phyloP scores from a whole-genome alignment of 1,139 yeast genomes.

The Yamadazyma epiphylla region DNA sequence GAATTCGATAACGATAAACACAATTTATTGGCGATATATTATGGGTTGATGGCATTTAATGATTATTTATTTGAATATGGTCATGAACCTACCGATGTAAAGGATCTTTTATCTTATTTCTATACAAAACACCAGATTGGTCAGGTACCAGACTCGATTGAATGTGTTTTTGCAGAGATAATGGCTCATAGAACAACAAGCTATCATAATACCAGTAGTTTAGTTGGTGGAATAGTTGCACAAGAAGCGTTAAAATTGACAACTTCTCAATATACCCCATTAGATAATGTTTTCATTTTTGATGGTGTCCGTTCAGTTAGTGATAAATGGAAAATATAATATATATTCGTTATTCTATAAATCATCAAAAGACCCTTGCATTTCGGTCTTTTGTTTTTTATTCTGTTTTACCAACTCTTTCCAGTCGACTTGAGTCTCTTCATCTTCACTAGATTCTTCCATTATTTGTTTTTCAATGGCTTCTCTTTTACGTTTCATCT shows the following conservation, averaged over 20 bases:
- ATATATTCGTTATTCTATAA: slow-evolving; percentile 29
- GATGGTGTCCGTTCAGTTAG: slow-evolving; percentile 61
- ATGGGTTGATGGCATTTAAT: slow-evolving; percentile 31
- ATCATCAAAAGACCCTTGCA: slow-evolving; percentile 71
- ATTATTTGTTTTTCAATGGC: slow-evolving; percentile 55
- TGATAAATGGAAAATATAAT: slow-evolving; percentile 42
- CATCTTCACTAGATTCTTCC: slow-evolving; percentile 46
- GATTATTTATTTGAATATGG: slow-evolving; percentile 8
- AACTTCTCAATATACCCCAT: slow-evolving; percentile 71
- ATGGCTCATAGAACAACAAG: slow-evolving; percentile 25
- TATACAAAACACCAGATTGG: too few species aligned
- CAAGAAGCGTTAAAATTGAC: slow-evolving; percentile 68
- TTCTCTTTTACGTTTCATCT: slow-evolving; percentile 60
- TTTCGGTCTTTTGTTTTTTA: slow-evolving; percentile 44
- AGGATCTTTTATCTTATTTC: background rate
- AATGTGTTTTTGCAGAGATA: slow-evolving; percentile 23
- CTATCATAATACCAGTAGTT: slow-evolving; percentile 32
- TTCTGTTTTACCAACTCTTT: slow-evolving; percentile 69
- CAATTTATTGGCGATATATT: slow-evolving; percentile 29
- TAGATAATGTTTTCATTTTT: slow-evolving; percentile 61
- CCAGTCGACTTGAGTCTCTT: slow-evolving; percentile 74
- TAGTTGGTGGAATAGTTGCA: slow-evolving; percentile 77
- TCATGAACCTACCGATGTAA: background rate
- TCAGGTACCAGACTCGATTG: slow-evolving; percentile 13
- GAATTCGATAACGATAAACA: slow-evolving; percentile 17